Evolutionary conservation across 2,329 filamentous ascomycete species (phyloP).

Genomic region (Myriosclerotinia curreyana): DNA sequence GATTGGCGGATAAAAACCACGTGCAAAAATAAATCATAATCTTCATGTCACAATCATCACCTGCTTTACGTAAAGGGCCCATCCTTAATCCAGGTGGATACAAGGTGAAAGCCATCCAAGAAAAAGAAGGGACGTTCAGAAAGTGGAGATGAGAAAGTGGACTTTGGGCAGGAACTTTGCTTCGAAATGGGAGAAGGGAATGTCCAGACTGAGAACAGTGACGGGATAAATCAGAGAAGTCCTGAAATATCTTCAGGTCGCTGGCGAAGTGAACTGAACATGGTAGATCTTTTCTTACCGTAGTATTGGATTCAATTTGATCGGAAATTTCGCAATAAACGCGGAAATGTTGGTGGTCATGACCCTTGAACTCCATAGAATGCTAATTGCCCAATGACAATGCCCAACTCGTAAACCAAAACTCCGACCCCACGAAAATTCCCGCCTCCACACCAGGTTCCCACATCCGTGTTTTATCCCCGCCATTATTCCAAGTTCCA

Average conservation of each 20-base stretch:
- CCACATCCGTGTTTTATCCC: background rate
- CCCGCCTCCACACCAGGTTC: slow-evolving; percentile 1
- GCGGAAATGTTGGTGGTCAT: background rate
- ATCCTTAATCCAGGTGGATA: background rate
- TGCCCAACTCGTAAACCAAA: slow-evolving; percentile 2
- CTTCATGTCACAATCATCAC: no score
- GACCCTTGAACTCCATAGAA: background rate
- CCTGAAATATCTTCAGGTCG: background rate
- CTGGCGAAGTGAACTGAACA: background rate
- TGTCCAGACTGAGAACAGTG: background rate
- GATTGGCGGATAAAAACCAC: no score
- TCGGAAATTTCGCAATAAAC: background rate
- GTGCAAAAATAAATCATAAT: no score
- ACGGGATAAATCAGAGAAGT: background rate
- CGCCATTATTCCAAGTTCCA: slow-evolving; percentile 1
- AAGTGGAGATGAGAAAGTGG: background rate
- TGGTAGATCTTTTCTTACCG: background rate
- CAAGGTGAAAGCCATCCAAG: background rate
- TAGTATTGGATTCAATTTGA: slow-evolving; percentile 2
- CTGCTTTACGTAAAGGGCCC: no score
- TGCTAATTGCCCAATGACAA: background rate
- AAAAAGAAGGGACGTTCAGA: no score
- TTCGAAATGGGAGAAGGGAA: background rate
- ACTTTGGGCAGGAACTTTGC: background rate
- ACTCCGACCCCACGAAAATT: slow-evolving; percentile 7